Conservation (phyloP, 2,329 filamentous ascomycete species). For the Diaporthe helianthi region DNA sequence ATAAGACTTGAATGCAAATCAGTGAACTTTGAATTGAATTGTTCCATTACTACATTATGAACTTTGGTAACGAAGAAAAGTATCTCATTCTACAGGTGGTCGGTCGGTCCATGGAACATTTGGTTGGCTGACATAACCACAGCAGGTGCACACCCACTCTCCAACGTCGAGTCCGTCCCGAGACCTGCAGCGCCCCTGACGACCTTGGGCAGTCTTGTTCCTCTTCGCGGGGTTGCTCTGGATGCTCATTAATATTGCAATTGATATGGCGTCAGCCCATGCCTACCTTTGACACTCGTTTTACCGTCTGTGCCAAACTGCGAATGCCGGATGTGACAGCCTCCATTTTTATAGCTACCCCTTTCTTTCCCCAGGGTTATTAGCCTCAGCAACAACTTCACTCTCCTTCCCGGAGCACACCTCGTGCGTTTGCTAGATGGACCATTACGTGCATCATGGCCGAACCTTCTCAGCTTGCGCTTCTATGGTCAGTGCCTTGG, state of each 20-base stretch:
- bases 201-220: neutral
- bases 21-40: neutral
- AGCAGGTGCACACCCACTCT: neutral
- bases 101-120: neutral
- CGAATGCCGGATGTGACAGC: constrained; percentile 10
- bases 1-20: neutral
- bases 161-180: neutral
- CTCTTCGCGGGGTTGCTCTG: neutral
- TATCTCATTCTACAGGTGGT: too few species aligned
- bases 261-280: neutral
- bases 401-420: neutral
- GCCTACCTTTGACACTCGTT: neutral
- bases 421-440: constrained; percentile 3
- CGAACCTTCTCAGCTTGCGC: constrained; percentile 27
- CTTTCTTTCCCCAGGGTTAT: constrained; percentile 18
- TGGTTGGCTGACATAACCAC: constrained; percentile 6
- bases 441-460: constrained; percentile 20
- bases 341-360: neutral
- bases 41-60: neutral
- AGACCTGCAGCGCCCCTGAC: neutral
- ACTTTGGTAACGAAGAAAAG: neutral
- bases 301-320: neutral
- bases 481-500: constrained; percentile 21
- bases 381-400: neutral
- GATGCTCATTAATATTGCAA: neutral